Base-by-base conservation (phyloP, 805 yeast species). In the Zygosaccharomyces pseudorouxii region DNA sequence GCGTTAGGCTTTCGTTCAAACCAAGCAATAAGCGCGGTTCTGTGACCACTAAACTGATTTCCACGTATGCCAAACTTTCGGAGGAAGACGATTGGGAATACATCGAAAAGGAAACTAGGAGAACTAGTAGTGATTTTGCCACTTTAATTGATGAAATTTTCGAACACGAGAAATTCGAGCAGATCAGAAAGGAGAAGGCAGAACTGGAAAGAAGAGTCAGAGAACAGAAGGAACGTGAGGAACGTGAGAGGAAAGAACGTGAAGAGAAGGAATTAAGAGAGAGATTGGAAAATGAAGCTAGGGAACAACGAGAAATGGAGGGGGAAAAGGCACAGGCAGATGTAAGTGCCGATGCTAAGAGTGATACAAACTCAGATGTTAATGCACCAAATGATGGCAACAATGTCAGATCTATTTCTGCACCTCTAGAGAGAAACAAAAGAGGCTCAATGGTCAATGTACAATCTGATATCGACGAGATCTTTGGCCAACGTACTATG, bases 111-210 rank as follows among this genome's bases (percentile, higher is more conserved):
- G 87, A 81, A 62, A 82, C 89, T 5, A 83, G 79, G 66, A 75
- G 93, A 65, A 83, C 90, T 1, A 81, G 87, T 31, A 81, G 87
- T 12, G 86, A 85, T 53, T 85, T 85, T 71, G 93, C 89, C 10
- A 77, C 85, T 2, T 70, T 85, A 38, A 83, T 89, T 71, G 92
- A 85, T 68, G 81, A 79, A 65, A 79, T 85, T 49, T 85, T 85
- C 71, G 84, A 79, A 57, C 85, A 83, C 64, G 89, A 83, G 59
- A 77, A 75, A 55, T 79, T 75, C 45, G 86, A 81, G 51, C 81
- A 77, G 59, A 68, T 75, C 55, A 79, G 74, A 75, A 74, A 65
- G 50, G 73, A 68, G 37, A 62, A 62, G 46, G 79, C 77, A 59
- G 81, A 79, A 28, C 45, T 67, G 14, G 69, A 64, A 44, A 55